A percentile compares a stretch with the other conserved stretches of the same genome.
Conservation (phyloP, 1,284 basidiomycete genomes). For the Spongispora temasekensis region DNA sequence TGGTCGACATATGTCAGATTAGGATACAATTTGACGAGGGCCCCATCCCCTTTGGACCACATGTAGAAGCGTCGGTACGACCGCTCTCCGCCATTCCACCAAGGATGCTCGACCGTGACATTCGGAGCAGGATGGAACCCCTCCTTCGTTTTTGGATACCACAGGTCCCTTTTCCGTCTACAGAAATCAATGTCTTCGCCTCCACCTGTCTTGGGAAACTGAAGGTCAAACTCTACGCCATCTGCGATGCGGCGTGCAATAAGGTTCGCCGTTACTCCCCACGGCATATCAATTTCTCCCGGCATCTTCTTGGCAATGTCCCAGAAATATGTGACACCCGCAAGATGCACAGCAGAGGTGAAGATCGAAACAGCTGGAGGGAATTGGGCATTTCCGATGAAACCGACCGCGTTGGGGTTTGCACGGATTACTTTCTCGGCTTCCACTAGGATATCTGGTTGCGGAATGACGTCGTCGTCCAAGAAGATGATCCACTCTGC, state of each 20-base stretch:
- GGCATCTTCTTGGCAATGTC: slow-evolving; percentile 54
- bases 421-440: slow-evolving; percentile 49
- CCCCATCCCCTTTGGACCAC: slow-evolving; percentile 61
- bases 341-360: slow-evolving; percentile 54
- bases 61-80: slow-evolving; percentile 57
- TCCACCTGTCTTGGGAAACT: slow-evolving; percentile 63
- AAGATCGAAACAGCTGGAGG: slow-evolving; percentile 50
- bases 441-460: slow-evolving; percentile 45
- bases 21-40: slow-evolving; percentile 50
- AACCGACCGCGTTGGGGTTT: slow-evolving; percentile 51
- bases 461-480: slow-evolving; percentile 56
- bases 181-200: slow-evolving; percentile 67
- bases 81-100: slow-evolving; percentile 52
- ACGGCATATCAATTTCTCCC: slow-evolving; percentile 47
- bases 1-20: slow-evolving; percentile 46
- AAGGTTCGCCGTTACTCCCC: slow-evolving; percentile 65
- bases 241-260: slow-evolving; percentile 50
- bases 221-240: slow-evolving; percentile 44
- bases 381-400: slow-evolving; percentile 53
- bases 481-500: slow-evolving; percentile 45
- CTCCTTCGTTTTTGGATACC: slow-evolving; percentile 36
- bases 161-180: slow-evolving; percentile 46
- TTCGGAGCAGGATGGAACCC: slow-evolving; percentile 52
- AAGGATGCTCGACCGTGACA: slow-evolving; percentile 54
- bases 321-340: slow-evolving; percentile 63